These are phyloP conservation scores for Juglanconis oblonga DNA, from an alignment of 2,329 filamentous ascomycete genomes.

Conservation along the genomic window DNA sequence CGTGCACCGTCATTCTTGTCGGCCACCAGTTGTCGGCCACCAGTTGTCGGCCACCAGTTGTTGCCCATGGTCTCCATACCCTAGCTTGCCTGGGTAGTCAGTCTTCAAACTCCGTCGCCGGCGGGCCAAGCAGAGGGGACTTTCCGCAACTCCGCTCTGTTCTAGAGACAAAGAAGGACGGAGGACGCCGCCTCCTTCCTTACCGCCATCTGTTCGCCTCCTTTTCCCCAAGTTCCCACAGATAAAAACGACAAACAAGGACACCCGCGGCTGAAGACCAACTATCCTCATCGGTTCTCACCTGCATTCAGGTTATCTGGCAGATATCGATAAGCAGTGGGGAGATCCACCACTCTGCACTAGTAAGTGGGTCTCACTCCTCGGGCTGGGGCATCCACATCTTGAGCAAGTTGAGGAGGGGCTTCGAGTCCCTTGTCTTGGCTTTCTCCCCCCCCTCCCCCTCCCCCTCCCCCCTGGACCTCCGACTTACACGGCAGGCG, in stretches of 20 bases:
- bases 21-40: no score
- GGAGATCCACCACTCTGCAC: not conserved
- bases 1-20: no score
- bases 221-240: not conserved
- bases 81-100: no score
- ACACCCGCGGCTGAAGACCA: not conserved
- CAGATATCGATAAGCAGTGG: slow-evolving; percentile 6
- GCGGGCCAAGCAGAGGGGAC: no score
- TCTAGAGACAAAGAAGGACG: no score
- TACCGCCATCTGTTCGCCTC: no score
- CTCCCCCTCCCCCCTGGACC: not conserved
- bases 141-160: no score
- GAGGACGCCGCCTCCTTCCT: no score
- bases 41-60: no score
- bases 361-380: not conserved
- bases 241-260: no score
- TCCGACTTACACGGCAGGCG: slow-evolving; percentile 4
- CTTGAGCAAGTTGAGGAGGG: not conserved
- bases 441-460: not conserved
- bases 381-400: not conserved
- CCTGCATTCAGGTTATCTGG: not conserved
- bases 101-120: no score
- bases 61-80: no score
- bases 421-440: not conserved
- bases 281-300: not conserved